A percentile compares a stretch with the other conserved stretches of the same genome.
These are phyloP conservation scores for Crithidia sp. DNA, from an alignment of 208 protist species.

Conservation along the genomic window DNA sequence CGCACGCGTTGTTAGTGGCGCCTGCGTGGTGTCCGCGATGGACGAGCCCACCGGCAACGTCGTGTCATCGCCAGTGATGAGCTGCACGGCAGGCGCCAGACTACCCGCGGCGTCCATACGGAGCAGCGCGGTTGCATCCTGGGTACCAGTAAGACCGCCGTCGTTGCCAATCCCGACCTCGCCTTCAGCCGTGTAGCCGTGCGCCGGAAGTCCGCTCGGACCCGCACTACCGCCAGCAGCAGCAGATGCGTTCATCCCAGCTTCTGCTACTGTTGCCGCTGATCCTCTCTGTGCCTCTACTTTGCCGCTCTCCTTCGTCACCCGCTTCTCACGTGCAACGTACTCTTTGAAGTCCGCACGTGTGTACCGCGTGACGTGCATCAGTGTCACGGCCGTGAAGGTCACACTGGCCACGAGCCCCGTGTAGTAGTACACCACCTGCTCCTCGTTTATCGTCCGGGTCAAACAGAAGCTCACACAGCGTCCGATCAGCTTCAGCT, in stretches of 20 bases:
- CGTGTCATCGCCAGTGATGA: not conserved
- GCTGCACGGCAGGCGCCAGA: not conserved
- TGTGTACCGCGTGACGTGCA: slow-evolving; percentile 63
- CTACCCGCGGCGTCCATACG: slow-evolving; percentile 3
- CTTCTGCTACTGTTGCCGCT: not conserved
- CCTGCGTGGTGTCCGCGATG: no score
- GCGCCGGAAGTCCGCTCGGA: not conserved
- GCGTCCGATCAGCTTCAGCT: slow-evolving; percentile 76
- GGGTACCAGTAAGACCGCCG: slow-evolving; percentile 2
- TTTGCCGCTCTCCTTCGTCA: not conserved
- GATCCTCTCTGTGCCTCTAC: not conserved
- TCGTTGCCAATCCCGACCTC: slow-evolving; percentile 1
- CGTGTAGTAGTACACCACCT: slow-evolving; percentile 51
- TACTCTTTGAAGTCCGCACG: slow-evolving; percentile 44
- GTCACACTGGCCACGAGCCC: slow-evolving; percentile 64
- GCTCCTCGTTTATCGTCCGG: slow-evolving; percentile 39
- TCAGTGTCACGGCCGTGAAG: slow-evolving; percentile 63
- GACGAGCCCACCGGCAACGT: no score
- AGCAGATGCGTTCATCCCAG: no score
- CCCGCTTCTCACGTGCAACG: slow-evolving; percentile 6
- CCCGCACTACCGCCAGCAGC: not conserved
- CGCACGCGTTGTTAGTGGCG: not conserved
- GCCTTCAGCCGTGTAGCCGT: not conserved
- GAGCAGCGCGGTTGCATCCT: not conserved
- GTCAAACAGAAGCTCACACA: slow-evolving; percentile 55